A percentile compares a stretch with the other conserved stretches of the same genome.
Evolutionary conservation across 2,329 filamentous ascomycete species (phyloP).

Genomic region (Fusarium musae): DNA sequence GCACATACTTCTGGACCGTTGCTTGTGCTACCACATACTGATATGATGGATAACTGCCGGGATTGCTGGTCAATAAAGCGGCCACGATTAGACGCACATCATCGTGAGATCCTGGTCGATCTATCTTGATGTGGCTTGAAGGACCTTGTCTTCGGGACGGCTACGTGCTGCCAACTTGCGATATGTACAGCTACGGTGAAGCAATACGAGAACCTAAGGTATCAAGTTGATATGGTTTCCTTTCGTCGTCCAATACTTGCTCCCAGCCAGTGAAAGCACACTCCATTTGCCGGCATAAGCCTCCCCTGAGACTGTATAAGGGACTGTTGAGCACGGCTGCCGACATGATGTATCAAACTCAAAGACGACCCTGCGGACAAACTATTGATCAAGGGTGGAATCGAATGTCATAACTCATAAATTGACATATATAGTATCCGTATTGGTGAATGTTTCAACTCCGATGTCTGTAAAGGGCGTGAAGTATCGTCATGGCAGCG

Average conservation of each 20-base stretch:
- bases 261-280: neutral
- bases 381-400: neutral
- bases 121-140: constrained; percentile 28
- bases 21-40: neutral
- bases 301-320: neutral
- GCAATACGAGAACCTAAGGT: constrained; percentile 22
- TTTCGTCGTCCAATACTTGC: neutral
- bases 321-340: neutral
- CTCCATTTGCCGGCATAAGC: neutral
- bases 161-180: constrained; percentile 21
- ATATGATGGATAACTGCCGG: neutral
- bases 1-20: neutral
- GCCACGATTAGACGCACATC: neutral
- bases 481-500: constrained; percentile 39
- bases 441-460: constrained; percentile 25
- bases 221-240: constrained; percentile 8
- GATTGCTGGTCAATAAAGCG: neutral
- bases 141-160: constrained; percentile 31
- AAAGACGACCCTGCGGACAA: neutral
- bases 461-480: constrained; percentile 6
- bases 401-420: neutral
- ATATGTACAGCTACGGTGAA: constrained; percentile 1
- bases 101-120: neutral
- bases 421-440: neutral
- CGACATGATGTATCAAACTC: neutral